Percentiles rank a stretch among this genome's conserved stretches.
These are phyloP conservation scores for Teratosphaeria viscida DNA, from an alignment of 2,329 filamentous ascomycete genomes.

Conservation along the genomic window DNA sequence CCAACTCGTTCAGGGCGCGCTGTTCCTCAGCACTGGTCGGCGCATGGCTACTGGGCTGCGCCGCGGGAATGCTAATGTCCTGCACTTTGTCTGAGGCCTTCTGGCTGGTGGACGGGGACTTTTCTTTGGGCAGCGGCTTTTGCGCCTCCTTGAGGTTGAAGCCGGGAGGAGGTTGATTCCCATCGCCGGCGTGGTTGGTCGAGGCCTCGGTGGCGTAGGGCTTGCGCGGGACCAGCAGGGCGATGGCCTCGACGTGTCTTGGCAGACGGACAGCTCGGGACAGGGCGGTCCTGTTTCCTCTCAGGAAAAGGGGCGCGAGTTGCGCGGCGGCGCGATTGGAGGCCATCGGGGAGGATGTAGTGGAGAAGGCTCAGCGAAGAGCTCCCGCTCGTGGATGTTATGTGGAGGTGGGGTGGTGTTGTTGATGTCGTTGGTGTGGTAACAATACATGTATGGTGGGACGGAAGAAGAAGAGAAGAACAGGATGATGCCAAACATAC, in stretches of 20 bases:
- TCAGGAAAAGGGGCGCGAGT: conserved; percentile 38
- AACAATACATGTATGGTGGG: too few species aligned
- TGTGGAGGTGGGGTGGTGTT: neutral
- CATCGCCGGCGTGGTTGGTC: conserved; percentile 30
- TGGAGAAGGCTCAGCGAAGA: neutral
- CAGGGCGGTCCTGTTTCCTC: conserved; percentile 33
- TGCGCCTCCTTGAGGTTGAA: conserved; percentile 87
- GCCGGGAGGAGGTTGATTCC: conserved; percentile 65
- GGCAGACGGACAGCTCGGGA: conserved; percentile 35
- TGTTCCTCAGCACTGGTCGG: conserved; percentile 40
- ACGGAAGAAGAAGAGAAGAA: too few species aligned
- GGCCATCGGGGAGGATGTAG: neutral
- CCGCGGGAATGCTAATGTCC: conserved; percentile 25
- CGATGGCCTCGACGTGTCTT: conserved; percentile 45
- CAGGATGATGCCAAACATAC: too few species aligned
- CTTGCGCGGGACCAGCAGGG: conserved; percentile 45
- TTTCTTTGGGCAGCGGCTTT: conserved; percentile 61
- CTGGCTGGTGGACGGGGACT: conserved; percentile 5
- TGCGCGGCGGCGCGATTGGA: conserved; percentile 30
- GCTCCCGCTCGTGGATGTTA: neutral
- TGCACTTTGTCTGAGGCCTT: conserved; percentile 9
- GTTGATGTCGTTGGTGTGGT: neutral
- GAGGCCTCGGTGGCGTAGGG: conserved; percentile 48
- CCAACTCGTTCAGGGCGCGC: conserved; percentile 51
- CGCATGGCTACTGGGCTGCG: conserved; percentile 32